phyloP scores from a whole-genome alignment of 495 filamentous ascomycete genomes.

The Penicillium canariense region DNA sequence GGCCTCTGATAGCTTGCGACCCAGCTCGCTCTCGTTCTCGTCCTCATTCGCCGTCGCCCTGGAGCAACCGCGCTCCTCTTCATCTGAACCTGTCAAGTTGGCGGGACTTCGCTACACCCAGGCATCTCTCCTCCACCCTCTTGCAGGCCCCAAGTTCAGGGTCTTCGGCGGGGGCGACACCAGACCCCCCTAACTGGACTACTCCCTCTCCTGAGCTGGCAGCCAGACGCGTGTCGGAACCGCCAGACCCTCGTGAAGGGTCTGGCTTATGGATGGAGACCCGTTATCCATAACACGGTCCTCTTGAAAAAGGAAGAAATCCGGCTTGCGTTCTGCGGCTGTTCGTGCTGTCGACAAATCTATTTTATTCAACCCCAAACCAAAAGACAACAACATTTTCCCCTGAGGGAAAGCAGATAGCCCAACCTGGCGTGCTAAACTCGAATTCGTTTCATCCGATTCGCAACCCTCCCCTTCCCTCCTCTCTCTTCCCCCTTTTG shows the following conservation, averaged over 20 bases:
- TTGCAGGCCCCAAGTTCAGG: slow-evolving; percentile 87
- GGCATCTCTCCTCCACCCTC: slow-evolving; percentile 85
- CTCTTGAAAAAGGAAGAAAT: slow-evolving; percentile 18
- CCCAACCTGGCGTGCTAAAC: slow-evolving; percentile 24
- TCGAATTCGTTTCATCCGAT: slow-evolving; percentile 1
- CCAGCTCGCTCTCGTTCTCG: slow-evolving; percentile 13
- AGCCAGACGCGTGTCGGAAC: slow-evolving; percentile 43
- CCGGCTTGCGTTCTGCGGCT: slow-evolving; percentile 33
- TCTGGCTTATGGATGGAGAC: slow-evolving; percentile 49
- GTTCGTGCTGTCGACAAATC: slow-evolving; percentile 23
- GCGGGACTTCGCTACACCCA: slow-evolving; percentile 76
- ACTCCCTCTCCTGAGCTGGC: slow-evolving; percentile 31
- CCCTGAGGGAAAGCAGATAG: neutral
- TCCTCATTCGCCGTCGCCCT: slow-evolving; percentile 25
- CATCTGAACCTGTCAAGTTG: slow-evolving; percentile 81
- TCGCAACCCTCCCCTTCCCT: neutral
- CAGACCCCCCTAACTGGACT: slow-evolving; percentile 93
- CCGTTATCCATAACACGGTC: slow-evolving; percentile 32
- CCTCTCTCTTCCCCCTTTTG: neutral
- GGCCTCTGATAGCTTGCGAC: slow-evolving; percentile 2
- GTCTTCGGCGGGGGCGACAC: slow-evolving; percentile 94
- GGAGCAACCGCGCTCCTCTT: slow-evolving; percentile 39
- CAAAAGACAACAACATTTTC: neutral
- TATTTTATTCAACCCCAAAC: slow-evolving; percentile 2
- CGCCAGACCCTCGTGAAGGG: slow-evolving; percentile 48